Percentiles rank a stretch among this genome's conserved stretches.
Conservation (phyloP, 2,329 filamentous ascomycete genomes). For the Stemphylium lycopersici region DNA sequence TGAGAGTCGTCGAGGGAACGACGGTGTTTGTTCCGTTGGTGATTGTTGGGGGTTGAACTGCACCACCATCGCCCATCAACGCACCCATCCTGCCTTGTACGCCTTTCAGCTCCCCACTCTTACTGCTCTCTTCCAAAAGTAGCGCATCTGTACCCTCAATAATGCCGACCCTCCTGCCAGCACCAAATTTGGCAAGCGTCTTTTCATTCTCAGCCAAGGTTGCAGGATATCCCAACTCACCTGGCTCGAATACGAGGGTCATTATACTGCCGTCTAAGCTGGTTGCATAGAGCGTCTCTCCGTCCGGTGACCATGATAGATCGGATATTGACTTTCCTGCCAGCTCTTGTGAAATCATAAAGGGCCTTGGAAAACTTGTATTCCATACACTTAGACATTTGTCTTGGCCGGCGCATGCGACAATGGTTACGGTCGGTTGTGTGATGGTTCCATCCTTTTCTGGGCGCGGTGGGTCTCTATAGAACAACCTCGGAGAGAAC, state of each 20-base stretch:
- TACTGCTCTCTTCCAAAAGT: conserved; percentile 87
- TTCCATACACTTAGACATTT: conserved; percentile 98
- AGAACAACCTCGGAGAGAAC: conserved; percentile 91
- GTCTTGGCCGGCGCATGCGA: conserved; percentile 95
- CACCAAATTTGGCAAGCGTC: conserved; percentile 90
- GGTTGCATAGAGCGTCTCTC: conserved; percentile 81
- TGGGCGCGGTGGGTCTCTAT: conserved; percentile 66
- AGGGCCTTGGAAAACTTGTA: conserved; percentile 88
- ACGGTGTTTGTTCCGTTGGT: conserved; percentile 62
- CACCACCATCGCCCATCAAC: conserved; percentile 82
- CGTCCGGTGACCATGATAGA: conserved; percentile 91
- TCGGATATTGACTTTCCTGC: conserved; percentile 92
- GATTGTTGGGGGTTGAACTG: conserved; percentile 55
- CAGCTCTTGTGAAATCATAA: conserved; percentile 88
- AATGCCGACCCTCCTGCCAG: conserved; percentile 85
- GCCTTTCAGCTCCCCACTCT: conserved; percentile 84
- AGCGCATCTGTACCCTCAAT: conserved; percentile 91
- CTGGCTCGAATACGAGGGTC: conserved; percentile 78
- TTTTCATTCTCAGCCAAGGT: conserved; percentile 89
- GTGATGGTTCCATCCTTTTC: conserved; percentile 55
- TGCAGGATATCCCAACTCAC: conserved; percentile 89
- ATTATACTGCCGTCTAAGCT: conserved; percentile 91
- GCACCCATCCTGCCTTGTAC: conserved; percentile 97
- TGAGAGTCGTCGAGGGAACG: conserved; percentile 50
- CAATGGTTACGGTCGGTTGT: conserved; percentile 77